Conservation (phyloP, 2,329 filamentous ascomycete species). For the Hymenoscyphus salicellus region DNA sequence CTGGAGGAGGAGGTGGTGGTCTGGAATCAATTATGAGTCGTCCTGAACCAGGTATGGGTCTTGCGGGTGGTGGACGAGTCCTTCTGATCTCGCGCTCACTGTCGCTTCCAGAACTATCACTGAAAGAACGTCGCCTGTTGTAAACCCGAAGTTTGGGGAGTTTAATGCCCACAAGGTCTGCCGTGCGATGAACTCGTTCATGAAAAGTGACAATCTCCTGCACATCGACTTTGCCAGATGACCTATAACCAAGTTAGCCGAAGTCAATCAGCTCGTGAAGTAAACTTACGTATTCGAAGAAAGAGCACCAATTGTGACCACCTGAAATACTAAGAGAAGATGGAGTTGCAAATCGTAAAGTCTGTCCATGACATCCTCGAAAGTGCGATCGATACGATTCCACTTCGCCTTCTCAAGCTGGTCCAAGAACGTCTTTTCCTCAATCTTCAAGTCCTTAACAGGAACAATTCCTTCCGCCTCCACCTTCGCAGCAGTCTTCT, state of each 20-base stretch:
- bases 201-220: slow-evolving; percentile 25
- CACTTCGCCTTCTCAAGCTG: slow-evolving; percentile 23
- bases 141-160: slow-evolving; percentile 2
- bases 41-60: no score
- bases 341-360: slow-evolving; percentile 27
- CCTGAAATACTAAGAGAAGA: slow-evolving; percentile 28
- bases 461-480: not conserved
- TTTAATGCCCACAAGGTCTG: slow-evolving; percentile 20
- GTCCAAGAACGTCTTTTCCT: slow-evolving; percentile 20
- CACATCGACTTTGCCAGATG: slow-evolving; percentile 24
- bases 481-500: slow-evolving; percentile 9
- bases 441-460: slow-evolving; percentile 15
- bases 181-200: slow-evolving; percentile 25
- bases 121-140: slow-evolving; percentile 1
- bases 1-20: slow-evolving; percentile 7
- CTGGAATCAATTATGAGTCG: not conserved
- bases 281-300: slow-evolving; percentile 24
- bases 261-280: not conserved
- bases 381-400: slow-evolving; percentile 2
- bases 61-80: not conserved
- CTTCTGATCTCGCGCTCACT: slow-evolving; percentile 15
- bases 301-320: slow-evolving; percentile 24
- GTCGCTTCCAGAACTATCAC: slow-evolving; percentile 11
- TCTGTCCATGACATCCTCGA: slow-evolving; percentile 14
- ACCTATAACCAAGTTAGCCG: slow-evolving; percentile 12